A percentile compares a stretch with the other conserved stretches of the same genome.
phyloP scores from a whole-genome alignment of 2,329 filamentous ascomycete species.

The Didymella keratinophila region DNA sequence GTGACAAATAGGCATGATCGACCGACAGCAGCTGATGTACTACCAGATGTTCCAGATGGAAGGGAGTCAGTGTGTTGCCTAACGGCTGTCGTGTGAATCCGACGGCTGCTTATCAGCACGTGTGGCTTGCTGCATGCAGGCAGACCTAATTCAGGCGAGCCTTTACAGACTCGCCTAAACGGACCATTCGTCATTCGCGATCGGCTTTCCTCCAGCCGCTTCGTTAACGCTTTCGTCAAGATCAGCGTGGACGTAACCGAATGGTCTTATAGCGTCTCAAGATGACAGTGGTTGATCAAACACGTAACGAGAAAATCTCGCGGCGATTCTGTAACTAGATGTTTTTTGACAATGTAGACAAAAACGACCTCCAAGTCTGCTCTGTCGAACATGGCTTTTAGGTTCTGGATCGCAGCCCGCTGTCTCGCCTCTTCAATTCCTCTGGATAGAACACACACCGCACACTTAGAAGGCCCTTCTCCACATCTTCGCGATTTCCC shows the following conservation, averaged over 20 bases:
- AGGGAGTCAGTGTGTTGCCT: neutral
- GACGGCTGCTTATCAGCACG: slow-evolving; percentile 12
- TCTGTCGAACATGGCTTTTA: too few relatives aligned
- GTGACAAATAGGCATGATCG: neutral
- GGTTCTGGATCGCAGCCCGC: too few relatives aligned
- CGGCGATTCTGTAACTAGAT: neutral
- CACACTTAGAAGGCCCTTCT: too few relatives aligned
- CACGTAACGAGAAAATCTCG: neutral
- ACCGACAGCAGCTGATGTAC: neutral
- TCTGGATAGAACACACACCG: too few relatives aligned
- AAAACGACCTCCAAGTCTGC: too few relatives aligned
- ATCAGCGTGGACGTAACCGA: neutral
- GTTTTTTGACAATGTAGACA: too few relatives aligned
- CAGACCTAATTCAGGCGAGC: neutral
- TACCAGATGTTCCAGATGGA: neutral
- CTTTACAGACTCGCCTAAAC: neutral
- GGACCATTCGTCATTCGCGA: neutral
- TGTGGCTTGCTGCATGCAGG: slow-evolving; percentile 9
- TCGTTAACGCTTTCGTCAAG: neutral
- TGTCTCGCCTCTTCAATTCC: too few relatives aligned
- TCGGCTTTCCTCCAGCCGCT: neutral
- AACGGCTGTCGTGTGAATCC: neutral
- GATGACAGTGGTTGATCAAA: neutral
- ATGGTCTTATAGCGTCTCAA: neutral
- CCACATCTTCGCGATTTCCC: neutral